Evolutionary conservation across 768 basidiomycete genomes (phyloP).

Genomic region (Suillus cothurnatus): DNA sequence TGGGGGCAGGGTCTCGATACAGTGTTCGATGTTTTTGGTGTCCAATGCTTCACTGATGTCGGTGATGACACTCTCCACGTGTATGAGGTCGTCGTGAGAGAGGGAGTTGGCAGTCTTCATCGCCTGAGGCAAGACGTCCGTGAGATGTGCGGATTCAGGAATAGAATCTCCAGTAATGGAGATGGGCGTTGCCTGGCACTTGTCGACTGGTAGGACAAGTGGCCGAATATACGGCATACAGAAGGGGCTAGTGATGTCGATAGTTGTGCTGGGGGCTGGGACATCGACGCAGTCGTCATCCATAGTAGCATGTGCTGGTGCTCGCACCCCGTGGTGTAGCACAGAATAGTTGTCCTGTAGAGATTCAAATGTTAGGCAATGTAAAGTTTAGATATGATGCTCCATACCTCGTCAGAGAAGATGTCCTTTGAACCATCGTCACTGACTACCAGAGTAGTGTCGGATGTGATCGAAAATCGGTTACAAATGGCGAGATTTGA

Average conservation of each 20-base stretch:
- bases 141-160: background rate
- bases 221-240: background rate
- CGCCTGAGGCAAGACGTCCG: background rate
- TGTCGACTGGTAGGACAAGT: background rate
- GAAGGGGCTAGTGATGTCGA: background rate
- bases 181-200: background rate
- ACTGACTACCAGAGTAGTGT: background rate
- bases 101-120: background rate
- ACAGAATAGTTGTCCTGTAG: background rate
- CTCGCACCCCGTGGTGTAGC: too few species aligned
- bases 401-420: background rate
- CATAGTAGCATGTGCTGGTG: background rate
- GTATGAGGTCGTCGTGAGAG: background rate
- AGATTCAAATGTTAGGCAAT: background rate
- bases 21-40: background rate
- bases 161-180: background rate
- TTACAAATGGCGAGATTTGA: background rate
- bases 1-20: background rate
- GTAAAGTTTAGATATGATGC: background rate
- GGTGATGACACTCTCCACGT: background rate
- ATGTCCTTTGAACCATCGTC: background rate
- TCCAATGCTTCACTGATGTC: background rate
- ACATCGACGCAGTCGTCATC: background rate
- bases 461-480: background rate
- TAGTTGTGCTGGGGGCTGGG: background rate